phyloP scores from a whole-genome alignment of 1,139 yeast species.

The Suhomyces bribrorum region DNA sequence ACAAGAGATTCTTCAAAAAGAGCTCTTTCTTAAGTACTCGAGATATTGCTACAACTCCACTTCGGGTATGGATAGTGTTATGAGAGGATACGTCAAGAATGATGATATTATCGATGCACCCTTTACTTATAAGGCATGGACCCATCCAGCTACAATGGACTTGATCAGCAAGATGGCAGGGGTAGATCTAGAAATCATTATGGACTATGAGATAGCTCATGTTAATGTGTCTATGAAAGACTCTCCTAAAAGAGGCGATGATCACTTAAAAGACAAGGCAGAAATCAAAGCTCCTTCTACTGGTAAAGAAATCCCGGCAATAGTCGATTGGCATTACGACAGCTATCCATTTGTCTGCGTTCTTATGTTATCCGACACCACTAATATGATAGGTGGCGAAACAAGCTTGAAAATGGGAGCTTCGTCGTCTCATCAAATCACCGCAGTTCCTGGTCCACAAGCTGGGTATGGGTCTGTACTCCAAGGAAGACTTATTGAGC shows the following conservation, averaged over 20 bases:
- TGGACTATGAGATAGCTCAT: conserved; percentile 59
- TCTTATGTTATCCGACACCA: conserved; percentile 58
- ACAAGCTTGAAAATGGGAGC: conserved; percentile 53
- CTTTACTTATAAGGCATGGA: conserved; percentile 56
- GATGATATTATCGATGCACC: conserved; percentile 34
- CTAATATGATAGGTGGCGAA: conserved; percentile 60
- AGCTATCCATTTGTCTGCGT: conserved; percentile 66
- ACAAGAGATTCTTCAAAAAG: conserved; percentile 48
- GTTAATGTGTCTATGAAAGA: conserved; percentile 48
- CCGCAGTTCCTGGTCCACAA: conserved; percentile 53
- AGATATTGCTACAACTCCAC: conserved; percentile 41
- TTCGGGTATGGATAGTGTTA: conserved; percentile 46
- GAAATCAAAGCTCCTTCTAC: too few relatives aligned
- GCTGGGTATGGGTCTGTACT: conserved; percentile 56
- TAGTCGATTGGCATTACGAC: conserved; percentile 62
- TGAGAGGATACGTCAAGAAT: conserved; percentile 51
- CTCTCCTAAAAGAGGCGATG: too few relatives aligned
- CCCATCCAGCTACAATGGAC: conserved; percentile 53
- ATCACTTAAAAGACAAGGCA: too few relatives aligned
- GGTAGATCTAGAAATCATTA: conserved; percentile 49
- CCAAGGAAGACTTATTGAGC: conserved; percentile 56
- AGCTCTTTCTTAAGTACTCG: conserved; percentile 46
- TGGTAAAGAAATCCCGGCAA: conserved; percentile 48
- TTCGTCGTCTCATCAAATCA: conserved; percentile 26
- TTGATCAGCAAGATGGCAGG: conserved; percentile 56